These are phyloP conservation scores for Naganishia vaughanmartiniae DNA, from an alignment of 768 basidiomycete genomes.

Conservation along the genomic window DNA sequence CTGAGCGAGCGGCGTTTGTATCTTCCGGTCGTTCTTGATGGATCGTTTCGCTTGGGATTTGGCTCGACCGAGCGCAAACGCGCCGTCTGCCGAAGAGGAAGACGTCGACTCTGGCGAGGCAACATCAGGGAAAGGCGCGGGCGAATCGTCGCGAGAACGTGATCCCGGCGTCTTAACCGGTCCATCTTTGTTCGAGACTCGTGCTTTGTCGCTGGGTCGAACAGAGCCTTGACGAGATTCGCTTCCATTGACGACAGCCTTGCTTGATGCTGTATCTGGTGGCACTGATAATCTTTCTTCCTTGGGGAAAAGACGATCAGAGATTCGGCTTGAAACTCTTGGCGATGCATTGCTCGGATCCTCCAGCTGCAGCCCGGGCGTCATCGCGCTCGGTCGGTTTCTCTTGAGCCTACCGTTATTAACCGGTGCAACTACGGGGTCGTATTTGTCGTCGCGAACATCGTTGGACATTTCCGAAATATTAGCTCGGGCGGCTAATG, in stretches of 20 bases:
- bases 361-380: conserved; percentile 59
- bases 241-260: neutral
- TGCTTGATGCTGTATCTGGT: neutral
- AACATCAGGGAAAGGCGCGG: conserved; percentile 38
- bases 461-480: conserved; percentile 57
- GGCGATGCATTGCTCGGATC: neutral
- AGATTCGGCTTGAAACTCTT: conserved; percentile 8
- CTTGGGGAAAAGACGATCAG: conserved; percentile 22
- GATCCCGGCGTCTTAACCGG: neutral
- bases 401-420: neutral
- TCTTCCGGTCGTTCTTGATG: conserved; percentile 27
- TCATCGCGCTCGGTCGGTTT: conserved; percentile 35
- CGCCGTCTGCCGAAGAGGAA: conserved; percentile 15
- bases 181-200: neutral
- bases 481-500: conserved; percentile 90
- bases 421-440: conserved; percentile 7
- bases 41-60: conserved; percentile 50
- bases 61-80: conserved; percentile 34
- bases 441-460: conserved; percentile 30
- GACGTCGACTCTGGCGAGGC: conserved; percentile 36
- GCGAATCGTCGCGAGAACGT: conserved; percentile 26
- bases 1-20: conserved; percentile 14
- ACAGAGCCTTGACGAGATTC: neutral
- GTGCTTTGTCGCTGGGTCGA: neutral
- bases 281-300: conserved; percentile 13